These are phyloP conservation scores for Lichtheimia hyalospora DNA, from an alignment of 371 early-diverging fungal species.

Conservation along the genomic window DNA sequence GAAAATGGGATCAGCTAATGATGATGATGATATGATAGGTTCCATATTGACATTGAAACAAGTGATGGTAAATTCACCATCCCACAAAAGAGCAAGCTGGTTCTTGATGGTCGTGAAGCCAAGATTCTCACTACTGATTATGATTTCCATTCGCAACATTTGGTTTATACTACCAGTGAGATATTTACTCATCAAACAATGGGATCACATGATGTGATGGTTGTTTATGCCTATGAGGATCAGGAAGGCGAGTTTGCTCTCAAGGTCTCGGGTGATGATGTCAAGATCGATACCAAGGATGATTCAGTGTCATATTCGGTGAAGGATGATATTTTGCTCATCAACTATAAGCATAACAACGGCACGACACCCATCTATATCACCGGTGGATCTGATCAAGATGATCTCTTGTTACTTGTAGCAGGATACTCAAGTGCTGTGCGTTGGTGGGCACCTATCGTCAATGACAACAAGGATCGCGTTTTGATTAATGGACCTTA, in stretches of 20 bases:
- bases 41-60: slow-evolving; percentile 13
- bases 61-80: slow-evolving; percentile 10
- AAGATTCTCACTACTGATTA: slow-evolving; percentile 22
- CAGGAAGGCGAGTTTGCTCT: slow-evolving; percentile 23
- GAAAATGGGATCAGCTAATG: neutral
- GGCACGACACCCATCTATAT: slow-evolving; percentile 14
- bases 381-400: neutral
- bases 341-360: slow-evolving; percentile 20
- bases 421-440: slow-evolving; percentile 15
- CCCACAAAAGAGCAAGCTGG: slow-evolving; percentile 9
- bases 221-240: slow-evolving; percentile 19
- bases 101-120: slow-evolving; percentile 24
- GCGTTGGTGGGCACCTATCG: slow-evolving; percentile 20
- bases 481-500: slow-evolving; percentile 24
- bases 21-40: slow-evolving; percentile 1
- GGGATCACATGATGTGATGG: slow-evolving; percentile 14
- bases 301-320: slow-evolving; percentile 2
- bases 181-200: slow-evolving; percentile 19
- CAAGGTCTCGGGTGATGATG: slow-evolving; percentile 3
- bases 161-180: slow-evolving; percentile 24
- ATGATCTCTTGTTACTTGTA: slow-evolving; percentile 15
- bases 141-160: slow-evolving; percentile 23
- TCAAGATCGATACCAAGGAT: slow-evolving; percentile 1
- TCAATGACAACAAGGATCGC: slow-evolving; percentile 1
- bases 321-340: slow-evolving; percentile 7